phyloP scores from a whole-genome alignment of 495 filamentous ascomycete species.

The Trichoderma reesei region DNA sequence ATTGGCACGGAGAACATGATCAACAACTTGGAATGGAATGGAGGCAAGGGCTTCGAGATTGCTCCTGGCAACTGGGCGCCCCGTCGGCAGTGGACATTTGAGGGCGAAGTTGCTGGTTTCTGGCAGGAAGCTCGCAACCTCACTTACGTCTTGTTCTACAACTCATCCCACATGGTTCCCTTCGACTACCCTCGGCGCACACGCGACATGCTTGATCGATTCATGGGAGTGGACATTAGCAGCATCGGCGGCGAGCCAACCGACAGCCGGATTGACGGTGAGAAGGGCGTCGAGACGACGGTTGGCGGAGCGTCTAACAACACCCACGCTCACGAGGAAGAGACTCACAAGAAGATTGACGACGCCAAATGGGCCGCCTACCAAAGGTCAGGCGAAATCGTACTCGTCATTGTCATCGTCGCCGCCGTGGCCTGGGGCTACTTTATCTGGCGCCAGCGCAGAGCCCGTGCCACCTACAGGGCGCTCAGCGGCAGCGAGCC shows the following conservation, averaged over 20 bases:
- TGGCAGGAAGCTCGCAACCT: constrained; percentile 92
- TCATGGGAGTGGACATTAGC: constrained; percentile 87
- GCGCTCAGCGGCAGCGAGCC: constrained; percentile 34
- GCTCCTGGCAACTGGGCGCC: constrained; percentile 86
- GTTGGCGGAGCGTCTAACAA: constrained; percentile 63
- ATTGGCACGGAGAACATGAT: constrained; percentile 88
- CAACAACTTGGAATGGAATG: constrained; percentile 84
- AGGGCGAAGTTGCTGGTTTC: constrained; percentile 78
- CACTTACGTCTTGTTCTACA: constrained; percentile 93
- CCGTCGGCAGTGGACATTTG: constrained; percentile 87
- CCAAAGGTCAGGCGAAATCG: constrained; percentile 81
- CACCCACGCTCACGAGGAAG: constrained; percentile 63
- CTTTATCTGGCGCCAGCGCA: constrained; percentile 73
- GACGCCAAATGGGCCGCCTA: constrained; percentile 89
- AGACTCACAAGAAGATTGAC: constrained; percentile 62
- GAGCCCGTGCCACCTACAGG: constrained; percentile 44
- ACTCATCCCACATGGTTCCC: constrained; percentile 94
- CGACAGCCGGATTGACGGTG: constrained; percentile 81
- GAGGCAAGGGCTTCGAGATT: constrained; percentile 80
- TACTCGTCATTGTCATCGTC: constrained; percentile 74
- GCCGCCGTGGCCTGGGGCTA: constrained; percentile 72
- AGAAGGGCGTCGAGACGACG: constrained; percentile 74
- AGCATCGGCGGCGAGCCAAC: constrained; percentile 79
- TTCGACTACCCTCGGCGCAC: constrained; percentile 82
- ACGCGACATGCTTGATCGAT: constrained; percentile 94